phyloP scores from a whole-genome alignment of 1,284 basidiomycete species.

The Psilocybe mexicana region DNA sequence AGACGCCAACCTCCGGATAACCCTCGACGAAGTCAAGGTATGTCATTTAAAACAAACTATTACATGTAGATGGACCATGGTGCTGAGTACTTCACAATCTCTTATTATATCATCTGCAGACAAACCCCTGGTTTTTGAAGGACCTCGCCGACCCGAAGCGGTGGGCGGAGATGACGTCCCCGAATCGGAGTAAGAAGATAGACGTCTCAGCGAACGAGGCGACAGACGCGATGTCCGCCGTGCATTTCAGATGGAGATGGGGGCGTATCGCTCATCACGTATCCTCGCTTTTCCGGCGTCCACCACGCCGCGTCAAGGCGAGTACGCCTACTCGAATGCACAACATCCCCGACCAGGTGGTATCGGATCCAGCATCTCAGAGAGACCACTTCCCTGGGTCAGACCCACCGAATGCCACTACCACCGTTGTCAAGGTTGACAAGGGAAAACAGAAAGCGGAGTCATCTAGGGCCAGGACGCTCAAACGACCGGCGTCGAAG shows the following conservation, averaged over 20 bases:
- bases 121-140: conserved; percentile 75
- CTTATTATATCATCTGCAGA: conserved; percentile 35
- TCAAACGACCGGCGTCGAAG: conserved; percentile 5
- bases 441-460: conserved; percentile 32
- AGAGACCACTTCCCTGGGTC: neutral
- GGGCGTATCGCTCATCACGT: conserved; percentile 44
- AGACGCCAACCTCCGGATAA: conserved; percentile 78
- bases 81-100: conserved; percentile 9
- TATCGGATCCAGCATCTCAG: conserved; percentile 14
- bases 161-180: conserved; percentile 82
- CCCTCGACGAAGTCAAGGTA: conserved; percentile 86
- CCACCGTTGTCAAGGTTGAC: conserved; percentile 13
- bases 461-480: neutral
- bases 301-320: conserved; percentile 17
- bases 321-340: conserved; percentile 7
- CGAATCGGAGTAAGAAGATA: conserved; percentile 32
- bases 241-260: conserved; percentile 59
- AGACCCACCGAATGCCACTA: conserved; percentile 2
- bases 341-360: conserved; percentile 17
- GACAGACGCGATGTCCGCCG: conserved; percentile 68
- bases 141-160: conserved; percentile 61
- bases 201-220: conserved; percentile 81
- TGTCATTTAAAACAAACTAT: conserved; percentile 26
- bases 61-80: conserved; percentile 7
- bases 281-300: conserved; percentile 46